phyloP scores from a whole-genome alignment of 2,329 filamentous ascomycete genomes.

The Hawksworthiomyces lignivorus region DNA sequence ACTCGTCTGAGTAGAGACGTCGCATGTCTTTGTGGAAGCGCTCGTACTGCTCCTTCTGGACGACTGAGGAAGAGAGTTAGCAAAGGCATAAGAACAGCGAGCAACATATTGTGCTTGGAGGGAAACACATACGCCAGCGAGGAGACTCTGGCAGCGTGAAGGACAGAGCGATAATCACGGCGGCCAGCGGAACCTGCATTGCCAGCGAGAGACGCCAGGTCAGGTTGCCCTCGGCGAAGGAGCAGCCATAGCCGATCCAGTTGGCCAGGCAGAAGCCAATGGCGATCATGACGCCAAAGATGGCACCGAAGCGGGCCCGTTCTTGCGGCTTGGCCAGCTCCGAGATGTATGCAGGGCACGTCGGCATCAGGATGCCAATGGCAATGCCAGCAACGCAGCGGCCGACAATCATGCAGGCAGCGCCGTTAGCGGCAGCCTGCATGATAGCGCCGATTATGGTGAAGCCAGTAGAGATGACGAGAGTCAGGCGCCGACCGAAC shows the following conservation, averaged over 20 bases:
- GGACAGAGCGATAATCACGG: constrained; percentile 16
- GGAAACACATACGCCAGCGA: too few species aligned
- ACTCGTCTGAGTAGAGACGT: constrained; percentile 18
- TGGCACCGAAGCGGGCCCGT: constrained; percentile 18
- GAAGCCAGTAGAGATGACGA: constrained; percentile 8
- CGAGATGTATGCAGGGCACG: constrained; percentile 20
- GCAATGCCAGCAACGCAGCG: constrained; percentile 19
- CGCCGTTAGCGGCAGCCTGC: constrained; percentile 10
- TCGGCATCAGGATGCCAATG: constrained; percentile 18
- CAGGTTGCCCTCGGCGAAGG: constrained; percentile 22
- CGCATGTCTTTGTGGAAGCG: constrained; percentile 19
- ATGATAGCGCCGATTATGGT: constrained; percentile 17
- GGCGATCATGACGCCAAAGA: constrained; percentile 26
- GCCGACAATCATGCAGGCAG: constrained; percentile 22
- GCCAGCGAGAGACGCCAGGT: constrained; percentile 29
- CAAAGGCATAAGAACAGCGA: too few species aligned
- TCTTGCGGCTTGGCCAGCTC: constrained; percentile 20
- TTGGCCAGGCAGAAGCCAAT: constrained; percentile 30
- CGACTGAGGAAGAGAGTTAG: too few species aligned
- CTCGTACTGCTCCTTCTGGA: constrained; percentile 18
- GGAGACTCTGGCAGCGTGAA: constrained; percentile 21
- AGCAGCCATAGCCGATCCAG: constrained; percentile 32
- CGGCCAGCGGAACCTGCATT: constrained; percentile 22
- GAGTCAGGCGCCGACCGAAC: constrained; percentile 6
- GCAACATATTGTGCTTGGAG: too few species aligned